These are phyloP conservation scores for Imleria badia DNA, from an alignment of 768 basidiomycete genomes.

Conservation along the genomic window DNA sequence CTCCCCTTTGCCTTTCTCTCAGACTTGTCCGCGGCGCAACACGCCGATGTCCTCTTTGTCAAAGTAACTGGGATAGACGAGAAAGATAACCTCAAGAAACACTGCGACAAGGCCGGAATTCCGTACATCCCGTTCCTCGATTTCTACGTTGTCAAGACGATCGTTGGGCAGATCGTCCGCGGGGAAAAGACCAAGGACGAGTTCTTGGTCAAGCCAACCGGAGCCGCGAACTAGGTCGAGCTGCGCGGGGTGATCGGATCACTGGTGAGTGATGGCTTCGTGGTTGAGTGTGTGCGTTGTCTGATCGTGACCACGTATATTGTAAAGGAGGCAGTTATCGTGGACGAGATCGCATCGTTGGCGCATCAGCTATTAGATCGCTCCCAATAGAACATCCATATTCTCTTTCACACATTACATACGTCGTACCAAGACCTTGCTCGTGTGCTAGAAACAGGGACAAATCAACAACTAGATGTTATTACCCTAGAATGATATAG, in stretches of 20 bases:
- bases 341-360: neutral
- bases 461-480: neutral
- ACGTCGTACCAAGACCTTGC: neutral
- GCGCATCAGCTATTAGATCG: neutral
- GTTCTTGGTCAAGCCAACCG: slow-evolving; percentile 15
- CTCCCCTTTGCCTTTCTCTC: neutral
- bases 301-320: neutral
- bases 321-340: neutral
- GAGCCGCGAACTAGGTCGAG: neutral
- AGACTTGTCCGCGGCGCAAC: slow-evolving; percentile 91
- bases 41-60: slow-evolving; percentile 94
- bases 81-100: slow-evolving; percentile 77
- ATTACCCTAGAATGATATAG: neutral
- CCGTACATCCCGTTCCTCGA: slow-evolving; percentile 75
- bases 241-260: neutral
- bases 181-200: slow-evolving; percentile 44
- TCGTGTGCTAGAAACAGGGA: neutral
- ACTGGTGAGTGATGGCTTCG: neutral
- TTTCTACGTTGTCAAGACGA: slow-evolving; percentile 59
- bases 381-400: neutral
- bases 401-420: neutral
- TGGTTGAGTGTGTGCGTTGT: neutral
- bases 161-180: slow-evolving; percentile 69
- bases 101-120: slow-evolving; percentile 79
- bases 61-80: slow-evolving; percentile 76